Conservation (phyloP, 2,329 filamentous ascomycete species). For the Berkeleyomyces basicola region DNA sequence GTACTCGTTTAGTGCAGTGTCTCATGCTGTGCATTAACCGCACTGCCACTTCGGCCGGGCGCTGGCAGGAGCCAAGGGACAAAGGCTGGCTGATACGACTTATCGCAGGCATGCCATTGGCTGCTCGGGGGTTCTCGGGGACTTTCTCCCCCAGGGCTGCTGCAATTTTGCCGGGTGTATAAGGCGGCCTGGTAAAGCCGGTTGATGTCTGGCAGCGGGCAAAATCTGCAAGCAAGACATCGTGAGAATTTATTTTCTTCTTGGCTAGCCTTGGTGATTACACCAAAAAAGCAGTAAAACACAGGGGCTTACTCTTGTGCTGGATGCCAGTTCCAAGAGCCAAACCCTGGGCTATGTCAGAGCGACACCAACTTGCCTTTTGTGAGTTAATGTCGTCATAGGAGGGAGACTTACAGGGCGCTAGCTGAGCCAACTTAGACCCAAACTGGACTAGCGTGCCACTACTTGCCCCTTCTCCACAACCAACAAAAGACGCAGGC, state of each 20-base stretch:
- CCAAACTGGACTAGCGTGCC: neutral
- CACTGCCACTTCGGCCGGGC: neutral
- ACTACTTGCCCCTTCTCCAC: neutral
- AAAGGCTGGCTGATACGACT: neutral
- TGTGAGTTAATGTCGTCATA: conserved; percentile 5
- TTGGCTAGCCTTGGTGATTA: neutral
- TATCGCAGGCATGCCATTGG: conserved; percentile 4
- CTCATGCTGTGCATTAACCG: neutral
- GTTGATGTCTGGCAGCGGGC: neutral
- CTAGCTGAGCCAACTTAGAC: neutral
- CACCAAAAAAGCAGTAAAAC: no score
- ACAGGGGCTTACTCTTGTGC: no score
- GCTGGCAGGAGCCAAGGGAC: conserved; percentile 1
- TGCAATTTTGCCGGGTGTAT: neutral
- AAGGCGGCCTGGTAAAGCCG: neutral
- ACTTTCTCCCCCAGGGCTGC: neutral
- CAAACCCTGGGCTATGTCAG: neutral
- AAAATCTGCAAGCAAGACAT: neutral
- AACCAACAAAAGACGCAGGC: conserved; percentile 2
- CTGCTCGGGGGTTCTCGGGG: conserved; percentile 4
- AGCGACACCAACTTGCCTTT: neutral
- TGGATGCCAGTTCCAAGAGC: neutral
- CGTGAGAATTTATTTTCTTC: neutral
- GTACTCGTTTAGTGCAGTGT: neutral
- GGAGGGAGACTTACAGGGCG: neutral